Conservation (phyloP, 768 basidiomycete species). For the Suillus brevipes region DNA sequence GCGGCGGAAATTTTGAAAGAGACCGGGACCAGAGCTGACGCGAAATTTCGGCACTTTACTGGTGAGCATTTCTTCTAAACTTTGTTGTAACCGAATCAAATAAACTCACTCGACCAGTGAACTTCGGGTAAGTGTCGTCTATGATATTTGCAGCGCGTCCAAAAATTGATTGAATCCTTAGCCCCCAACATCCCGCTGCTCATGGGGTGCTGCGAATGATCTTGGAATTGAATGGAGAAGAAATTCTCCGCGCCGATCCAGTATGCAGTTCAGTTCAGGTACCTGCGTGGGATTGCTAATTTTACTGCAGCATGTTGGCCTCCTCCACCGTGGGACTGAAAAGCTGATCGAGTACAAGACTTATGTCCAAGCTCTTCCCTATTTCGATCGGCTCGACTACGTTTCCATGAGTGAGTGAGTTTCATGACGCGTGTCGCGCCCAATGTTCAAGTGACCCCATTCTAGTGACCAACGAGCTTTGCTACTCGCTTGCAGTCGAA, state of each 20-base stretch:
- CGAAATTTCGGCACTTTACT: constrained; percentile 91
- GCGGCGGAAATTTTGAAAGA: constrained; percentile 82
- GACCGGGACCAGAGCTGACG: constrained; percentile 65
- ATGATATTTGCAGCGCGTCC: neutral
- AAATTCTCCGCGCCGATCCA: constrained; percentile 84
- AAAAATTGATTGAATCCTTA: constrained; percentile 7
- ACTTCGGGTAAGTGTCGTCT: constrained; percentile 69
- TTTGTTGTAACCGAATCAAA: constrained; percentile 13
- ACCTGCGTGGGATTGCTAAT: neutral
- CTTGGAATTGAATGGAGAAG: constrained; percentile 96
- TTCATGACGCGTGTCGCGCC: neutral
- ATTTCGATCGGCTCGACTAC: constrained; percentile 98
- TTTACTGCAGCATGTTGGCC: constrained; percentile 78
- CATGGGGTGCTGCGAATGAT: constrained; percentile 98
- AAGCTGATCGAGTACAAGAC: constrained; percentile 99
- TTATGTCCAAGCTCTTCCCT: constrained; percentile 95
- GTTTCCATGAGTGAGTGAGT: constrained; percentile 91
- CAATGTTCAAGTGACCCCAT: constrained; percentile 5
- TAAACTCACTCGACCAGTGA: constrained; percentile 53
- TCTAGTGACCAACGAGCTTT: constrained; percentile 97
- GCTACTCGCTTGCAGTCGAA: constrained; percentile 96
- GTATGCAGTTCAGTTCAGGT: constrained; percentile 40
- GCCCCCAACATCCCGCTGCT: constrained; percentile 95
- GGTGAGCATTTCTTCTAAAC: constrained; percentile 46
- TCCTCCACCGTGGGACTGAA: constrained; percentile 96